Evolutionary conservation across 805 yeast species (phyloP), one percentile per base, ranked within the genome.

Genomic region (Saturnispora besseyi): DNA sequence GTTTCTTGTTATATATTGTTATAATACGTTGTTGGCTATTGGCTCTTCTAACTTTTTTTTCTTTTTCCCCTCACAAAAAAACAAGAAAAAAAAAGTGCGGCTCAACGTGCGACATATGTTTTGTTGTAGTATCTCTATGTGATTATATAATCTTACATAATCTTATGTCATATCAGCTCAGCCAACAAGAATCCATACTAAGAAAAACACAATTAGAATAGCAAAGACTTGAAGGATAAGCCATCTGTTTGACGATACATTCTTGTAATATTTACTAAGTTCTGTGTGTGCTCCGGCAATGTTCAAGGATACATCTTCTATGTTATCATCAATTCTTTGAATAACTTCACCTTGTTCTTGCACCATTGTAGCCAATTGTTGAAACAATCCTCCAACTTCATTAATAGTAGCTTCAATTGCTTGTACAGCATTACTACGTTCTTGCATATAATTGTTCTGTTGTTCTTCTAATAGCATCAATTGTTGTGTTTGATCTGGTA

Each of bases 311-410:
- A 91, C 88, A 61, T 93, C 98, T 58, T 90, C 96, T 6, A 95
- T 95, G 62, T 93, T 90, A 50, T 82, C 87, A 67, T 93, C 99
- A 55, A 93, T 93, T 62, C 98, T 74, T 66, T 91, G 98, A 51
- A 93, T 91, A 13, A 85, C 86, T 59, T 93, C 99, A 38, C 98
- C 91, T 68, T 93, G 99, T 65, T 93, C 98, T 54, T 87, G 89
- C 7, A 93, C 97, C 98, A 93, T 91, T 1, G 95, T 84, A 5
- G 98, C 96, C 59, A 93, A 74, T 67, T 93, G 99, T 59, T 87
- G 91, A 70, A 93, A 93, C 53, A 93, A 74, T 45, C 86, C 84
- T 41, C 99, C 99, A 45, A 93, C 96, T 66, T 93, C 98, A 61
- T 91, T 91, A 53, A 93, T 93, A 0, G 99, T 93, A n/a, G 88